phyloP scores from a whole-genome alignment of 164 flowering plant species.

The Tetrastigma voinierianum region DNA sequence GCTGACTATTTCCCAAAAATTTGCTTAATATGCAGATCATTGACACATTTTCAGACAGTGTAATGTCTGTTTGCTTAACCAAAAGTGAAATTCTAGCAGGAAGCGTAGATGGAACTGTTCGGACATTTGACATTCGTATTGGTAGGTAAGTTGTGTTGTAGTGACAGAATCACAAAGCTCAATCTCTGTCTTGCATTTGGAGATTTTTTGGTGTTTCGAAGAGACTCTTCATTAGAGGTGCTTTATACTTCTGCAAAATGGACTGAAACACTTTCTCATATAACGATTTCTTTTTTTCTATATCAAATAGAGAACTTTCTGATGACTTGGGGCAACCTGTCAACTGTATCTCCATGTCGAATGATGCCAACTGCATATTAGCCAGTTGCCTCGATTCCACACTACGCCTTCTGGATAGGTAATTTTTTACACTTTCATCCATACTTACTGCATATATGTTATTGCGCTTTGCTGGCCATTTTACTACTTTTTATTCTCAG shows the following conservation, averaged over 20 bases:
- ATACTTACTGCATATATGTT: background rate
- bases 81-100: constrained; percentile 93
- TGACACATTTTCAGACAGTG: constrained; percentile 82
- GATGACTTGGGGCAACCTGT: constrained; percentile 94
- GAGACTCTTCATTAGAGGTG: background rate
- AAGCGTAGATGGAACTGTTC: constrained; percentile 95
- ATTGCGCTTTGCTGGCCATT: too few species aligned
- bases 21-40: constrained; percentile 63
- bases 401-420: constrained; percentile 90
- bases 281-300: constrained; percentile 13
- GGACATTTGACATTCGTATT: constrained; percentile 91
- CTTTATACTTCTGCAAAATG: background rate
- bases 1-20: background rate
- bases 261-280: constrained; percentile 1
- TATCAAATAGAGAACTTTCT: constrained; percentile 56
- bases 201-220: background rate
- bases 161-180: background rate
- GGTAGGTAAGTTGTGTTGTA: constrained; percentile 69
- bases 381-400: constrained; percentile 96
- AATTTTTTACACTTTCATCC: background rate
- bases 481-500: constrained; percentile 36
- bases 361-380: constrained; percentile 88
- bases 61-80: constrained; percentile 88
- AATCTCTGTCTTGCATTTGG: background rate
- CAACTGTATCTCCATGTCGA: constrained; percentile 95